Evolutionary conservation across 148 eudicot species (phyloP), one percentile per base, ranked within the genome.

Genomic region (Fagopyrum esculentum): DNA sequence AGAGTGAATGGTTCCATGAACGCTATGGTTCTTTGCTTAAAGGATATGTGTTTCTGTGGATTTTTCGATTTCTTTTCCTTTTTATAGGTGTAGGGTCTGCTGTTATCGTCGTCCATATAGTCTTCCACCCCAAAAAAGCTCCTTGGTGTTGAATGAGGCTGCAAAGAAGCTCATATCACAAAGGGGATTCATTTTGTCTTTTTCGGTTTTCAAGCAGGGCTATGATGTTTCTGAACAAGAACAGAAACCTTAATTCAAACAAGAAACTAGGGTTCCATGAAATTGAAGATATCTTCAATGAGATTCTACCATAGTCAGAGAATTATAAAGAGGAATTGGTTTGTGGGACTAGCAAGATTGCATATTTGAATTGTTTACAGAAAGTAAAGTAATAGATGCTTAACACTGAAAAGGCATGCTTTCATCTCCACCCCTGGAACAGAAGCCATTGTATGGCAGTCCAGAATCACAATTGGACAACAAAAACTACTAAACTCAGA

Each of bases 51-150:
- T 77, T 91, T 94, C 80, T 88, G 83, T 9, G 93, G 97, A 77
- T 91, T 91, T 81, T 90, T 94, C 6, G 97, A 88, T 79, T 90
- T 94, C 82, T 88, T 94, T 79, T 80, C 96, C 81, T 94, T 94
- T 77, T 91, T 89, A 82, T 89, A 94, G 6, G 98, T 94, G 77
- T 91, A 94, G 17, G 98, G 98, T 71, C 93, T 77, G 81, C 97
- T 91, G 75, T 94, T 94, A 73, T 91, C 89, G 75, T 94, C 98
- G 43, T 94, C 96, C n/a, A 91, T 80, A 76, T 88, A 94, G 78
- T 94, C 98, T 83, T 94, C 98, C 73, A 94, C 98, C 63, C 98
- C 98, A 48, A 94, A 94, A 81, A 94, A 94, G 83, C 98, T 94
- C 84, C 98, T 87, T 30, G 97, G 93, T 61, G 84, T 81, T 64